These are phyloP conservation scores for Capillidium rhysosporum DNA, from an alignment of 371 early-diverging fungal species.

Conservation along the genomic window DNA sequence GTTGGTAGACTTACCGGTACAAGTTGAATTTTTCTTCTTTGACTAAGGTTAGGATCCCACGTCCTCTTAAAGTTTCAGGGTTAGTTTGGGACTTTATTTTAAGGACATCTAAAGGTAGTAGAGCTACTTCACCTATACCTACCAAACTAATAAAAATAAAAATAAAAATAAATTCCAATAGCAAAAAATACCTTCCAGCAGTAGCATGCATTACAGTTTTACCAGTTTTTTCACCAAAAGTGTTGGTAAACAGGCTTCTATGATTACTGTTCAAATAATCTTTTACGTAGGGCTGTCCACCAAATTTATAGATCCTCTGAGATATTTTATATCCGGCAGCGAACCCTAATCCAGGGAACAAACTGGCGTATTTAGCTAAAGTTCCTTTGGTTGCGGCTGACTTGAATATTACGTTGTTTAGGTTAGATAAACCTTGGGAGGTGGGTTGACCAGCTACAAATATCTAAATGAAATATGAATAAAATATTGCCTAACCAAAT, in stretches of 20 bases:
- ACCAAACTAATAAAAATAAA: slow-evolving; percentile 46
- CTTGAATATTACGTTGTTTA: slow-evolving; percentile 67
- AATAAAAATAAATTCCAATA: background rate
- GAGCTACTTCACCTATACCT: slow-evolving; percentile 91
- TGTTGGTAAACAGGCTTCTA: slow-evolving; percentile 39
- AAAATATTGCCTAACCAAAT: background rate
- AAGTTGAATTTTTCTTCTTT: slow-evolving; percentile 79
- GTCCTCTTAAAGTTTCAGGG: slow-evolving; percentile 72
- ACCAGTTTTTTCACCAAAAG: slow-evolving; percentile 84
- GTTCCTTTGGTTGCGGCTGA: slow-evolving; percentile 50
- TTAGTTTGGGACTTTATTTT: slow-evolving; percentile 96
- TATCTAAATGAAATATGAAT: slow-evolving; percentile 28
- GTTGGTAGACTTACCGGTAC: slow-evolving; percentile 40
- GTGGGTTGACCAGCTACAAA: slow-evolving; percentile 33
- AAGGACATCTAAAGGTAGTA: slow-evolving; percentile 87
- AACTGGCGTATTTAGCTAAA: slow-evolving; percentile 65
- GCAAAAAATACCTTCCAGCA: slow-evolving; percentile 50
- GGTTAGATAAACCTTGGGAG: slow-evolving; percentile 29
- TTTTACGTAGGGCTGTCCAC: slow-evolving; percentile 90
- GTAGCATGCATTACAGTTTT: slow-evolving; percentile 94
- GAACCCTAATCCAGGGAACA: slow-evolving; percentile 94
- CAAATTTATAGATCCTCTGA: slow-evolving; percentile 94
- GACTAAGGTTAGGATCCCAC: slow-evolving; percentile 60
- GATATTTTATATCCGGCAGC: slow-evolving; percentile 91
- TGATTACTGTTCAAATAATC: slow-evolving; percentile 75